Conservation (phyloP, 225 moss, liverwort and hornwort species). For the Bryoerythrophyllum caledonicum region DNA sequence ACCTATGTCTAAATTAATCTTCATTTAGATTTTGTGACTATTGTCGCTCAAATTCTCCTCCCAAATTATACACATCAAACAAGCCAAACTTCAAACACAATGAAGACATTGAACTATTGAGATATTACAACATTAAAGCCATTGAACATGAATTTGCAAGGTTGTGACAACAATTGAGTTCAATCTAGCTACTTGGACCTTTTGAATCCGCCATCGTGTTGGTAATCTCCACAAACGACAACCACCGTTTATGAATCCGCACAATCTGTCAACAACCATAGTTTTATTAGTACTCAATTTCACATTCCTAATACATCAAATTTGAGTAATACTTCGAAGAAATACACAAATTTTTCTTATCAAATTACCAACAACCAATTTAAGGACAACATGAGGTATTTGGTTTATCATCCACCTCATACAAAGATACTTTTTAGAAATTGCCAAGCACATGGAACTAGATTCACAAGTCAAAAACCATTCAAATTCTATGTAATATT, state of each 20-base stretch:
- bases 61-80: neutral
- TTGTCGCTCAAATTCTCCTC: neutral
- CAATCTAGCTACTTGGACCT: constrained; percentile 39
- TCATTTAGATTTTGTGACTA: neutral
- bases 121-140: neutral
- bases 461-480: neutral
- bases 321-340: neutral
- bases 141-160: neutral
- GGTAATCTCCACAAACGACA: constrained; percentile 59
- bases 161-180: neutral
- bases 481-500: neutral
- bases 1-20: too few relatives aligned
- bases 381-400: neutral
- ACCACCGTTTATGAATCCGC: constrained; percentile 48
- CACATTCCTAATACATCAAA: neutral
- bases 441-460: neutral
- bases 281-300: neutral
- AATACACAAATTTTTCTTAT: neutral
- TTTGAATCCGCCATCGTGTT: constrained; percentile 42
- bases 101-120: too few relatives aligned
- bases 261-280: constrained; percentile 34
- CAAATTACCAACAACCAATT: neutral
- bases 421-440: neutral
- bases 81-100: neutral
- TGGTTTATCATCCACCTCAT: neutral